Evolutionary conservation across 306 rosid species (phyloP).

Genomic region (Prunus davidiana): DNA sequence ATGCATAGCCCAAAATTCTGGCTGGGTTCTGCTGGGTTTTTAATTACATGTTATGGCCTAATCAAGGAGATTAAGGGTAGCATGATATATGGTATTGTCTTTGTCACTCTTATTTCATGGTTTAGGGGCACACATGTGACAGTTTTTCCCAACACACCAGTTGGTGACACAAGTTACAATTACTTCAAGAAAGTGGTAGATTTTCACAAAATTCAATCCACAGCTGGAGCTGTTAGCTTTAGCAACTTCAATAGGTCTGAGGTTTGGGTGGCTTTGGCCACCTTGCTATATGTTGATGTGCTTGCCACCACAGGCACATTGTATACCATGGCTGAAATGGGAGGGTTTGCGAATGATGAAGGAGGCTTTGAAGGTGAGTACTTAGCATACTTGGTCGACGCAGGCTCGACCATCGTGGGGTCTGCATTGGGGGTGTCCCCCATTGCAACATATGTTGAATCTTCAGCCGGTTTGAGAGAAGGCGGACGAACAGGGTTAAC

Average conservation of each 20-base stretch:
- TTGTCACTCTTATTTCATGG: conserved; percentile 77
- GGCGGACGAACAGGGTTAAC: conserved; percentile 92
- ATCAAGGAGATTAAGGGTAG: conserved; percentile 75
- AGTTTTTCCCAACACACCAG: conserved; percentile 56
- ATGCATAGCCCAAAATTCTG: conserved; percentile 71
- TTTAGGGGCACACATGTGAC: conserved; percentile 75
- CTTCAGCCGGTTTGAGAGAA: conserved; percentile 78
- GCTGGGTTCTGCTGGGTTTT: conserved; percentile 67
- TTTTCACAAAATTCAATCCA: conserved; percentile 65
- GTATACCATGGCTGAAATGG: conserved; percentile 83
- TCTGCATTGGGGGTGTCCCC: conserved; percentile 69
- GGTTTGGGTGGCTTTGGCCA: conserved; percentile 74
- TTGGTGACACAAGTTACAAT: conserved; percentile 52
- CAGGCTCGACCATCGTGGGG: conserved; percentile 63
- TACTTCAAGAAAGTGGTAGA: conserved; percentile 75
- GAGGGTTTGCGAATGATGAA: conserved; percentile 57
- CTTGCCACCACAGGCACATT: conserved; percentile 76
- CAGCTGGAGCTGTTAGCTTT: conserved; percentile 69
- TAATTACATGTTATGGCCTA: conserved; percentile 60
- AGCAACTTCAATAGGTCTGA: conserved; percentile 48
- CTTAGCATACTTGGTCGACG: conserved; percentile 79
- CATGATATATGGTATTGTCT: conserved; percentile 82
- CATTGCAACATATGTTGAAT: conserved; percentile 70
- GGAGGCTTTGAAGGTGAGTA: conserved; percentile 92
- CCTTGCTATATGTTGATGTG: conserved; percentile 82